These are phyloP conservation scores for Alnus glutinosa DNA, from an alignment of 306 rosid species.

Conservation along the genomic window DNA sequence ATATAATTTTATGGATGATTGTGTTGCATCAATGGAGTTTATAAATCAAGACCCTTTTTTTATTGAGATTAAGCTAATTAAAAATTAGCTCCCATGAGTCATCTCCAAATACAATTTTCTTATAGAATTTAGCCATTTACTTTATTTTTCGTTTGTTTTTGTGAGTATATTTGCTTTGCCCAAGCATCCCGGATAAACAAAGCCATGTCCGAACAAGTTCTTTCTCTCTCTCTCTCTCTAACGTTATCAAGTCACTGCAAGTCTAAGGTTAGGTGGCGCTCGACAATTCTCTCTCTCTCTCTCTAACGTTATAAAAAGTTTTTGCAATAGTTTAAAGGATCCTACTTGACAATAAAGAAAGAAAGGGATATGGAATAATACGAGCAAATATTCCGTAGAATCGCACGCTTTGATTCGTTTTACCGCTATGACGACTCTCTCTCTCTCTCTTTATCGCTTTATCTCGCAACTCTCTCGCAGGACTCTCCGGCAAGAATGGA, in stretches of 20 bases:
- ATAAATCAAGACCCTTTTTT: no score
- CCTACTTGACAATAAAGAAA: not conserved
- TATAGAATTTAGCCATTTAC: no score
- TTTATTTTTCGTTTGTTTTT: no score
- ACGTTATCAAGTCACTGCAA: constrained; percentile 29
- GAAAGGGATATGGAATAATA: not conserved
- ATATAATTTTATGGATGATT: no score
- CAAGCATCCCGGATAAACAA: no score
- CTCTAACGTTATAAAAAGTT: constrained; percentile 12
- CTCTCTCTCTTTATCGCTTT: not conserved
- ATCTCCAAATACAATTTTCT: no score
- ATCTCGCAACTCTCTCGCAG: not conserved
- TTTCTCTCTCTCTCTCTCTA: not conserved
- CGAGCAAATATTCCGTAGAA: not conserved
- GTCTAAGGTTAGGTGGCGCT: constrained; percentile 25
- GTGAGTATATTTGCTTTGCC: no score
- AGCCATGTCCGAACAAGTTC: not conserved
- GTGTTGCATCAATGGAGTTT: no score
- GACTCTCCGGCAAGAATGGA: constrained; percentile 42
- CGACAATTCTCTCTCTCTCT: not conserved
- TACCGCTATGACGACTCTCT: not conserved
- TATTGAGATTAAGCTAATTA: no score
- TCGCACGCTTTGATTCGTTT: constrained; percentile 1
- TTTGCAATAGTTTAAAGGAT: constrained; percentile 31
- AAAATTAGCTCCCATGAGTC: no score